Conservation (phyloP, 1,284 basidiomycete species). For the Bjerkandera adusta region DNA sequence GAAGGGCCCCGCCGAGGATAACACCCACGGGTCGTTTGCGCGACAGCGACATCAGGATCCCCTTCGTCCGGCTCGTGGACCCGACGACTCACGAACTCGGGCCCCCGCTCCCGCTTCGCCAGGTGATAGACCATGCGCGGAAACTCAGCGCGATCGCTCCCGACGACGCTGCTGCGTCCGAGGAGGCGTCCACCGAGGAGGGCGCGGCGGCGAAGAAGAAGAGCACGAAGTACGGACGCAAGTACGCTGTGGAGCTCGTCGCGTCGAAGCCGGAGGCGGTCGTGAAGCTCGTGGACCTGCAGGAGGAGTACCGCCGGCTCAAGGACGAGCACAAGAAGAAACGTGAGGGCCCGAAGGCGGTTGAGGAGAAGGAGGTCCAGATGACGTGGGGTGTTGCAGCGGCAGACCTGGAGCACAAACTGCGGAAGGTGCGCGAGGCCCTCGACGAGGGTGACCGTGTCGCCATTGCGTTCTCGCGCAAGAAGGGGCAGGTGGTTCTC, state of each 20-base stretch:
- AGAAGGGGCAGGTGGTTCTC: conserved; percentile 37
- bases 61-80: conserved; percentile 48
- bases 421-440: conserved; percentile 56
- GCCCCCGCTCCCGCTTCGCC: conserved; percentile 30
- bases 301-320: conserved; percentile 47
- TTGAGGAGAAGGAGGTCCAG: conserved; percentile 53
- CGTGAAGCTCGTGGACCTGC: conserved; percentile 48
- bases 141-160: not conserved
- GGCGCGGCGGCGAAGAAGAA: conserved; percentile 7
- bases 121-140: conserved; percentile 33
- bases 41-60: conserved; percentile 26
- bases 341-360: conserved; percentile 17
- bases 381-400: conserved; percentile 64
- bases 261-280: conserved; percentile 34
- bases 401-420: conserved; percentile 66
- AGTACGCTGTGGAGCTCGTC: conserved; percentile 29
- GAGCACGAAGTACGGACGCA: conserved; percentile 2
- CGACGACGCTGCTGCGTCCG: not conserved
- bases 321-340: conserved; percentile 36
- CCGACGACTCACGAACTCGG: conserved; percentile 43
- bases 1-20: too few species aligned
- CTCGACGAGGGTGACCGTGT: conserved; percentile 61
- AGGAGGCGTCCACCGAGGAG: not conserved
- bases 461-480: conserved; percentile 54
- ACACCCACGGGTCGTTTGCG: conserved; percentile 8